A percentile compares a stretch with the other conserved stretches of the same genome.
Evolutionary conservation across 2,329 filamentous ascomycete genomes (phyloP).

Genomic region (Hypoxylon sp.): DNA sequence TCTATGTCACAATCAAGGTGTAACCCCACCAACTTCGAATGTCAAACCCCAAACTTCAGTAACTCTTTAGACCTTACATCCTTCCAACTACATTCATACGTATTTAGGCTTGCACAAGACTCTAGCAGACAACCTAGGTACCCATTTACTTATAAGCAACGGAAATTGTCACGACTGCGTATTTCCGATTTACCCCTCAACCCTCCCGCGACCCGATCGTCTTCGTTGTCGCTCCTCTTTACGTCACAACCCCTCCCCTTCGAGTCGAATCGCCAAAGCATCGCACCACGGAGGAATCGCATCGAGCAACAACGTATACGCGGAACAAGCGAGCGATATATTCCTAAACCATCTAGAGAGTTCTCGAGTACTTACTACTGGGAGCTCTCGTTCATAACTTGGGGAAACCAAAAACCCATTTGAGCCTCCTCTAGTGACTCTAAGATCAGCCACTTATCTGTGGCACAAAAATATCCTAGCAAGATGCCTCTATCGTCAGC

Average conservation of each 20-base stretch:
- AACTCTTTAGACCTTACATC: background rate
- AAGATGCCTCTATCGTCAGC: conserved; percentile 48
- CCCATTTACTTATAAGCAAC: background rate
- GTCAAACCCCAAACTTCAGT: background rate
- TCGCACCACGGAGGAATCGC: background rate
- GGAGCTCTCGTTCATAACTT: background rate
- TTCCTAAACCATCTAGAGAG: background rate
- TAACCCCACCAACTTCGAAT: conserved; percentile 1
- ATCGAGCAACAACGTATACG: background rate
- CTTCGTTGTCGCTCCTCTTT: conserved; percentile 12
- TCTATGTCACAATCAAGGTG: background rate
- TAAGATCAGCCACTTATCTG: background rate
- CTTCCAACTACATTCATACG: background rate
- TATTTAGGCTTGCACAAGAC: background rate
- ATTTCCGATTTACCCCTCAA: background rate
- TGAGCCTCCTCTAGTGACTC: background rate
- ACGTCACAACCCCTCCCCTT: conserved; percentile 21
- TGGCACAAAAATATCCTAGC: conserved; percentile 1
- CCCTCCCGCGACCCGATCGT: conserved; percentile 1
- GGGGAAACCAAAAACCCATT: background rate
- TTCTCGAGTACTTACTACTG: background rate
- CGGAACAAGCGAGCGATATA: conserved; percentile 4
- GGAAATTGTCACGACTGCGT: background rate
- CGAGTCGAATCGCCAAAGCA: conserved; percentile 10
- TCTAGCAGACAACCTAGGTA: background rate